Base-by-base conservation (phyloP, 768 basidiomycete genomes). In the Leccinum subtestaceum region DNA sequence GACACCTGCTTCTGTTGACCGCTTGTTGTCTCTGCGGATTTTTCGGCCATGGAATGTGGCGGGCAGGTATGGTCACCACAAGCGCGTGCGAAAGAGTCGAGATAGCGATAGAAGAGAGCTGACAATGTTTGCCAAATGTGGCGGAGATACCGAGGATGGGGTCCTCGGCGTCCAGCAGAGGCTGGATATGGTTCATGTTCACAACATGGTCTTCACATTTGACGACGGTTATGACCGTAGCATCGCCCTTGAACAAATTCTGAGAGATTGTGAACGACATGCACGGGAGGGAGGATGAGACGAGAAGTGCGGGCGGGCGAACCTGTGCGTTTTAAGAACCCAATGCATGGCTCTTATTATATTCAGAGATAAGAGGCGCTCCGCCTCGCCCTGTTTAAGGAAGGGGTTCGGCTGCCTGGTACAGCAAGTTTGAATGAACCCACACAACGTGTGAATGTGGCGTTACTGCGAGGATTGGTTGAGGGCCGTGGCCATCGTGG, bases 101-200 rank as follows among this genome's bases (percentile, higher is more conserved):
- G 40, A 84, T 71, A 0, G 80, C 79, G 2, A 84, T 63, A 0
- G 65, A 63, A 0, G 67, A 70, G 10, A 84, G 63, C 8, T 63
- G 60, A 25, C 75, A 74, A 9, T 71, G 69, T 0, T 71, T 10
- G 3, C 72, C 75, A 59, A 79, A 82, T 0, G 71, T 68, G 0
- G 81, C 77, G 8, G 83, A 75, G 5, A 84, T 58, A 4, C 82
- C 83, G 29, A 81, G 59, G 25, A 61, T 43, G 23, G 66, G 56
- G 7, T 46, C 17, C 15, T 70, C 54, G 0, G 74, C 63, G 19
- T 67, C 56, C 31, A 76, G 40, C 19, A 83, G 74, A 0, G 57
- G 57, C 9, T 64, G 59, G 25, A 80, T 47, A 12, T 70, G 50
- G 5, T 25, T 54, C 11, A 51, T 38, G 21, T 21, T 62, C 29